Evolutionary conservation across 1,284 basidiomycete genomes (phyloP).

Genomic region (Papiliotrema nemorosa): DNA sequence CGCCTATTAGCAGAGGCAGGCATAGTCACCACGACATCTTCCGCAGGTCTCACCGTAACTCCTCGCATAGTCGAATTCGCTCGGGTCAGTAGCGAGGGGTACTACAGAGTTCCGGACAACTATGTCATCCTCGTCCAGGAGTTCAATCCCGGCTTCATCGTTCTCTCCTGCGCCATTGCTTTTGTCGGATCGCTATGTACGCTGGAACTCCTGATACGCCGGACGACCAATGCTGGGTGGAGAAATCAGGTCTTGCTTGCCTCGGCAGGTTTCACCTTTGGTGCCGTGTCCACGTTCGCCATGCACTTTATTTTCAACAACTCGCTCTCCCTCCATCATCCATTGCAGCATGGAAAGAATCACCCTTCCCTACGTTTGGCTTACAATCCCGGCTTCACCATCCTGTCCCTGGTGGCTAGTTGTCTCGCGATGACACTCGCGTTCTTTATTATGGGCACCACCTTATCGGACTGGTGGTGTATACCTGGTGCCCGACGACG

Average conservation of each 20-base stretch:
- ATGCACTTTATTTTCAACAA: constrained; percentile 53
- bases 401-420: constrained; percentile 50
- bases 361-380: constrained; percentile 39
- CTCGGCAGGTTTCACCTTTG: constrained; percentile 50
- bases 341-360: constrained; percentile 18
- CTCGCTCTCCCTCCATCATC: constrained; percentile 45
- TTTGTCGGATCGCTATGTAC: constrained; percentile 50
- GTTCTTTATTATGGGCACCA: constrained; percentile 52
- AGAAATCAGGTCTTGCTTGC: constrained; percentile 48
- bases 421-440: constrained; percentile 50
- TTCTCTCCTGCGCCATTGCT: constrained; percentile 48
- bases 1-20: too few species aligned
- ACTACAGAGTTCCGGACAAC: constrained; percentile 16
- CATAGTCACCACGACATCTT: too few species aligned
- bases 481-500: constrained; percentile 11
- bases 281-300: constrained; percentile 50
- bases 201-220: constrained; percentile 47
- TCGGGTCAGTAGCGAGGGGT: background rate
- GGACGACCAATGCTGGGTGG: constrained; percentile 48
- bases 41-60: too few species aligned
- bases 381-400: constrained; percentile 49
- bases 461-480: constrained; percentile 36
- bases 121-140: constrained; percentile 37
- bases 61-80: constrained; percentile 5
- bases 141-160: constrained; percentile 47